These are phyloP conservation scores for Porphyrellus cyaneotinctus DNA, from an alignment of 768 basidiomycete genomes.

Conservation along the genomic window DNA sequence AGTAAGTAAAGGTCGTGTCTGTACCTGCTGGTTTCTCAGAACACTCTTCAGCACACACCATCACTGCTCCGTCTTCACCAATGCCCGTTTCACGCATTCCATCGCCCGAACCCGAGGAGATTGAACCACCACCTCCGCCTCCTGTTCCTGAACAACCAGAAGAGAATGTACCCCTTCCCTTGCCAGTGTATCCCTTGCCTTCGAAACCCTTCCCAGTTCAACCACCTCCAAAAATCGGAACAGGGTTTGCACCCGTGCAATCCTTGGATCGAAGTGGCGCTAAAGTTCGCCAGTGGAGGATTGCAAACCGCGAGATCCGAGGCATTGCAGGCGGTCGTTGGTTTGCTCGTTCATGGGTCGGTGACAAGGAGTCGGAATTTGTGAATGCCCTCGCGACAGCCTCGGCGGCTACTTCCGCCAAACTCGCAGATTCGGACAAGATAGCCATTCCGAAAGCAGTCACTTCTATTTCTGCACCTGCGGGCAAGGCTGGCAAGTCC, in stretches of 20 bases:
- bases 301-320: conserved; percentile 70
- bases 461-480: conserved; percentile 46
- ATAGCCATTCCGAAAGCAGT: conserved; percentile 35
- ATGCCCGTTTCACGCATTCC: conserved; percentile 35
- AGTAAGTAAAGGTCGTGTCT: conserved; percentile 36
- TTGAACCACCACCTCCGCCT: conserved; percentile 25
- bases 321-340: conserved; percentile 83
- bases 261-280: conserved; percentile 62
- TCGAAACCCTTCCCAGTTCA: conserved; percentile 83
- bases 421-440: conserved; percentile 27
- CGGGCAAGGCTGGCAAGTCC: conserved; percentile 40
- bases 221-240: conserved; percentile 68
- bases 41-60: conserved; percentile 48
- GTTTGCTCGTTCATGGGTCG: conserved; percentile 81
- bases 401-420: conserved; percentile 27
- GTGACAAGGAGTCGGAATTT: conserved; percentile 72
- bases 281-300: conserved; percentile 68
- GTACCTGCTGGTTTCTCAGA: conserved; percentile 1
- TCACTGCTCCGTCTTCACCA: conserved; percentile 73
- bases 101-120: conserved; percentile 50
- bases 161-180: conserved; percentile 46
- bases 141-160: conserved; percentile 32
- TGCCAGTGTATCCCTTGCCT: conserved; percentile 74
- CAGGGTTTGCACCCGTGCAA: conserved; percentile 64
- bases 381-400: conserved; percentile 35